Evolutionary conservation across 1,284 basidiomycete species (phyloP).

Genomic region (Boletus austroedulis): DNA sequence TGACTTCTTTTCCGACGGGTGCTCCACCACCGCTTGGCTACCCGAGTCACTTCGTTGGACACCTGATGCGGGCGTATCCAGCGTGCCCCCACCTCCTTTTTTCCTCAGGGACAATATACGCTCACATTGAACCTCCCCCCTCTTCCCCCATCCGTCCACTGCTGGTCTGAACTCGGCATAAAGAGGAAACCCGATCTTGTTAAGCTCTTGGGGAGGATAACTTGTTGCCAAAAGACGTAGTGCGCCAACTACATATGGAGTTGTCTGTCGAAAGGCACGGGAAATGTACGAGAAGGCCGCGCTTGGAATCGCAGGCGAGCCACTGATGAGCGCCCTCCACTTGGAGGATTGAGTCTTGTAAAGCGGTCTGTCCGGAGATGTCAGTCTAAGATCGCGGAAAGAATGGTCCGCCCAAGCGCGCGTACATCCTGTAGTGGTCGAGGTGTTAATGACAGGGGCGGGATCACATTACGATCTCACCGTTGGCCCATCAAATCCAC

Average conservation of each 20-base stretch:
- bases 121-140: slow-evolving; percentile 62
- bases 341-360: slow-evolving; percentile 64
- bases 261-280: slow-evolving; percentile 73
- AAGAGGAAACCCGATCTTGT: slow-evolving; percentile 63
- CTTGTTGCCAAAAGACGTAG: slow-evolving; percentile 74
- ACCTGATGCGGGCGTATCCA: not conserved
- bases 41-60: not conserved
- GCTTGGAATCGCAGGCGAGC: slow-evolving; percentile 69
- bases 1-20: slow-evolving; percentile 36
- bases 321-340: slow-evolving; percentile 82
- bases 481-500: slow-evolving; percentile 87
- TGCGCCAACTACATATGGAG: slow-evolving; percentile 75
- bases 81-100: slow-evolving; percentile 6
- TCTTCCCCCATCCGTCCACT: slow-evolving; percentile 71
- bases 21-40: not conserved
- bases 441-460: not conserved
- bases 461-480: slow-evolving; percentile 43
- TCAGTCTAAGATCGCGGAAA: not conserved
- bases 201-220: slow-evolving; percentile 65
- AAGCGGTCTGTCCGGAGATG: slow-evolving; percentile 59
- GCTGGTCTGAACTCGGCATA: slow-evolving; percentile 77
- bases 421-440: slow-evolving; percentile 50
- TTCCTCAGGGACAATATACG: slow-evolving; percentile 58
- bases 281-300: slow-evolving; percentile 80
- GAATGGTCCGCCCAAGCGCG: not conserved